Base-by-base conservation (phyloP, 2,329 filamentous ascomycete genomes). In the Diaporthe caulivora region DNA sequence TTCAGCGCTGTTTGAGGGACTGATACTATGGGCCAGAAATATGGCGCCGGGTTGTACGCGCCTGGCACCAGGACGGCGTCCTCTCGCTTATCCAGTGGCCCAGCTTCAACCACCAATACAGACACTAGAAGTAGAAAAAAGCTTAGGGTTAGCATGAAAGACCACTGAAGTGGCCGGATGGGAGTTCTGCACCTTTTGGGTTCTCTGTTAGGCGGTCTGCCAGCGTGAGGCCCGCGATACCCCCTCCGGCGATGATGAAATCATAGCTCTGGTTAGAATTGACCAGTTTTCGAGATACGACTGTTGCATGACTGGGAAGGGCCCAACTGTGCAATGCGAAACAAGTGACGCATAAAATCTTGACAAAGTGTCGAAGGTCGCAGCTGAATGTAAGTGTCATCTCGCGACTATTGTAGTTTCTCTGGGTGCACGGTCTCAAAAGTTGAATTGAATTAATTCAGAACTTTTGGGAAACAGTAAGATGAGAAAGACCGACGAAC, bases 161-260 rank as follows among this genome's bases (percentile, higher is more conserved):
- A 10, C 31, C 58, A 10, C 8, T 3, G 4, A 21, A n/a, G 34
- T 13, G 17, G 9, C 13, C 3, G 21, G 9, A 9, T 26, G 8
- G 24, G 34, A 4, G 24, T 6, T 37, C 18, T 26, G 17, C 62
- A 76, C 78, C 77, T 69, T 75, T 75, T 6, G 78, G 77, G 37
- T 79, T 76, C 72, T 80, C 78, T 1, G 78, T 79, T n/a, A 80
- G 72, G 17, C 78, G 77, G 44, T 79, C 79, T 21, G 79, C 79
- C 17, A 80, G 71, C 3, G 78, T 79, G 34, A 80, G 74, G 2
- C 79, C 79, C 7, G 77, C 76, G 37, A 79, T 79, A 7, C 79
- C 79, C 24, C 77, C 73, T 78, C 82, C 71, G 17, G 77, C 77
- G 78, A 82, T 76, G 81, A 82, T 75, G 78, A 80, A 58, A 77